Percentiles rank a stretch among this genome's conserved stretches.
Evolutionary conservation across 805 yeast species (phyloP).

Genomic region (Pichia scutulata): DNA sequence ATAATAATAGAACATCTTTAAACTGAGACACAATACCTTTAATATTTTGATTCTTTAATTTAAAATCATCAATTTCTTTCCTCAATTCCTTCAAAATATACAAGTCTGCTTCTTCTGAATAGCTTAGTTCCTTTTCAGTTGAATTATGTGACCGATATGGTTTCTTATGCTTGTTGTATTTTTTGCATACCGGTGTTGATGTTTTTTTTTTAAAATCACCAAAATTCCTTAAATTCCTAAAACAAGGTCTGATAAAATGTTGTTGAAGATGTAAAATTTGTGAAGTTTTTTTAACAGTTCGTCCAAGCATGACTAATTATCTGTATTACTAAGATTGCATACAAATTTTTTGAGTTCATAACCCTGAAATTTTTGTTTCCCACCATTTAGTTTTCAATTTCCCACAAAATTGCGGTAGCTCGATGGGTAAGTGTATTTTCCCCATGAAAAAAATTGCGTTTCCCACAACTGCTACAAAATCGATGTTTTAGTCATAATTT

Average conservation of each 20-base stretch:
- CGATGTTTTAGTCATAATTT: no score
- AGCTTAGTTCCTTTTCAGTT: not conserved
- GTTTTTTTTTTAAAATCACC: not conserved
- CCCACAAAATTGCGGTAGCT: not conserved
- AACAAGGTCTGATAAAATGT: not conserved
- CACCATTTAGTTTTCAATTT: not conserved
- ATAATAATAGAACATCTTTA: not conserved
- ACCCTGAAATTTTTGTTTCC: not conserved
- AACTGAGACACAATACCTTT: constrained; percentile 1
- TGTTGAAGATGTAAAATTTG: not conserved
- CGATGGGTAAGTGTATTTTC: not conserved
- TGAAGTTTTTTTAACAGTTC: not conserved
- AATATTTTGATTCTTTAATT: not conserved
- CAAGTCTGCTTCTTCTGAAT: constrained; percentile 1
- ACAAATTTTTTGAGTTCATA: no score
- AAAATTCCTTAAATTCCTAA: not conserved
- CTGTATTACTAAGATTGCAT: no score
- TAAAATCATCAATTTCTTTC: not conserved
- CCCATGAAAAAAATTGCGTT: not conserved
- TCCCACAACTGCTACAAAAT: no score
- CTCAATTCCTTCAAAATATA: constrained; percentile 2
- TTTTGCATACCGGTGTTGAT: not conserved
- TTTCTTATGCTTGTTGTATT: not conserved
- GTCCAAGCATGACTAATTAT: not conserved
- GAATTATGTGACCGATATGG: not conserved